Conservation (phyloP, 164 flowering plant species). For the Macadamia tetraphylla region DNA sequence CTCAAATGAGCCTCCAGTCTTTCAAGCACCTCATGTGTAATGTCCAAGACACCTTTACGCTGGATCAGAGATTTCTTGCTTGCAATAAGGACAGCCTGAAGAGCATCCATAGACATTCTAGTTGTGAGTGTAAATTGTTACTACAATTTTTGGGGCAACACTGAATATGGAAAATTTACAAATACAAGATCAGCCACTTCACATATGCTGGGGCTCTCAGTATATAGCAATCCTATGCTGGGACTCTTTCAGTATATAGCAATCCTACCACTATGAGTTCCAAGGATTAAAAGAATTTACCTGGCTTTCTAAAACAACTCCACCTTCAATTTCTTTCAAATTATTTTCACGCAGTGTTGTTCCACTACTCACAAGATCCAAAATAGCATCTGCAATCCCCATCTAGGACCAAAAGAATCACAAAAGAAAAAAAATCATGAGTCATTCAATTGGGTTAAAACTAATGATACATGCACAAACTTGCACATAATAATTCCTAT, state of each 20-base stretch:
- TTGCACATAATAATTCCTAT: too few species aligned
- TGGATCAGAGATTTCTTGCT: conserved; percentile 65
- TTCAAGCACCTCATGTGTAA: conserved; percentile 88
- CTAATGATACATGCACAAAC: too few species aligned
- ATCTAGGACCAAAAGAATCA: conserved; percentile 41
- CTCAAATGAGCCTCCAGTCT: conserved; percentile 92
- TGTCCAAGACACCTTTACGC: conserved; percentile 61
- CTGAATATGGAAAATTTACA: neutral
- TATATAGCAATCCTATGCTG: too few species aligned
- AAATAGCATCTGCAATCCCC: conserved; percentile 97
- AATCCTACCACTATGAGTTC: neutral
- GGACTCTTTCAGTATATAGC: too few species aligned
- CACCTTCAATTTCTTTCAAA: conserved; percentile 94
- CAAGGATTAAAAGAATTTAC: conserved; percentile 27
- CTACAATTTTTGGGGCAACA: neutral
- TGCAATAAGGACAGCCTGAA: conserved; percentile 90
- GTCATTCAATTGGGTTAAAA: too few species aligned
- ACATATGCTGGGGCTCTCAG: neutral
- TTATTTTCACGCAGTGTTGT: conserved; percentile 87
- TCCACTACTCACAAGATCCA: conserved; percentile 99
- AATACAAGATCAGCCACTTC: neutral
- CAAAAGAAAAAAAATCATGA: neutral
- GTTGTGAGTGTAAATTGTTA: neutral
- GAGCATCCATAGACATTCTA: neutral
- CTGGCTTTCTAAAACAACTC: conserved; percentile 88